Conservation (phyloP, 129 eudicot species). For the Flaveria sonorensis region DNA sequence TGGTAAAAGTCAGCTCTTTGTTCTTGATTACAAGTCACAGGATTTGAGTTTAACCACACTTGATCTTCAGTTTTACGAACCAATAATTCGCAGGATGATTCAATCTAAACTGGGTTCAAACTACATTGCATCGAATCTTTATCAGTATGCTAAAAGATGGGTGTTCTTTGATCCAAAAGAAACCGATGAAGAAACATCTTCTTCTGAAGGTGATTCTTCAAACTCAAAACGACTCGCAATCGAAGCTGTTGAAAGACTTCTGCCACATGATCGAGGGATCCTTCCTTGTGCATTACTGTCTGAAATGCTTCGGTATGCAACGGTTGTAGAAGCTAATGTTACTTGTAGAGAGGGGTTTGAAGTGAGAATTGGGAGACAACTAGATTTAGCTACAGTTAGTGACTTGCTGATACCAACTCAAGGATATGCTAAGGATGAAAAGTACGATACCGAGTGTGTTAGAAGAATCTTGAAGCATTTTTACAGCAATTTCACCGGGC, state of each 20-base stretch:
- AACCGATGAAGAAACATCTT: constrained; percentile 17
- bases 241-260: constrained; percentile 14
- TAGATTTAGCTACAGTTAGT: constrained; percentile 5
- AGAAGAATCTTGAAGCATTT: constrained; percentile 24
- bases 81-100: neutral
- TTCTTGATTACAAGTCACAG: constrained; percentile 1
- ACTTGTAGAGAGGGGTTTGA: constrained; percentile 11
- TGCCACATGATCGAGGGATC: constrained; percentile 6
- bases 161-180: constrained; percentile 17
- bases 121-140: constrained; percentile 21
- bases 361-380: constrained; percentile 10
- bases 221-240: neutral
- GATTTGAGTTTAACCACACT: constrained; percentile 8
- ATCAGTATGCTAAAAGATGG: constrained; percentile 19
- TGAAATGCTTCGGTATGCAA: constrained; percentile 16
- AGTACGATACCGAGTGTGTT: constrained; percentile 17
- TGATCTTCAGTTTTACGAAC: constrained; percentile 11
- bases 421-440: neutral
- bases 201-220: constrained; percentile 20
- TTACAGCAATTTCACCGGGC: neutral
- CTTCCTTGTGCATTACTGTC: constrained; percentile 9
- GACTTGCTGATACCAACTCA: constrained; percentile 13
- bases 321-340: constrained; percentile 14
- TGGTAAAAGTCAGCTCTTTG: neutral
- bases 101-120: neutral